Evolutionary conservation across 129 eudicot genomes (phyloP).

Genomic region (Arctium lappa): DNA sequence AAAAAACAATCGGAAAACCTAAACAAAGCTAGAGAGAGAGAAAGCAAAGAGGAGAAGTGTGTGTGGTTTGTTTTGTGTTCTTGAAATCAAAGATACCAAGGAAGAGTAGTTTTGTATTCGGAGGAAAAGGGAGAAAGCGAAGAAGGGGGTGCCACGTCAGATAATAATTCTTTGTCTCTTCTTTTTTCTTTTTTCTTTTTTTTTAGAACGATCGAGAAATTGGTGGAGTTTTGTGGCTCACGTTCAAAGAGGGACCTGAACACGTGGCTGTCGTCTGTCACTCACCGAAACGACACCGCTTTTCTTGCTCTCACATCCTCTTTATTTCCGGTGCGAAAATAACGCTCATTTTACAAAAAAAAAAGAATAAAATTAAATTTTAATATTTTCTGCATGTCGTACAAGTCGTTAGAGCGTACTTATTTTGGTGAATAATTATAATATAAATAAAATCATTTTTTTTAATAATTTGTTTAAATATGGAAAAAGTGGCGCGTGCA

Average conservation of each 20-base stretch:
- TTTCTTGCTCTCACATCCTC: conserved; percentile 18
- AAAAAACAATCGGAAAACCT: conserved; percentile 4
- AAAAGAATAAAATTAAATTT: too few relatives aligned
- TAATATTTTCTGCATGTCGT: background rate
- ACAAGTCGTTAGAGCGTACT: background rate
- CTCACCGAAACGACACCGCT: conserved; percentile 29
- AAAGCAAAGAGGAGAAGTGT: conserved; percentile 11
- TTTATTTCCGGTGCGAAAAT: background rate
- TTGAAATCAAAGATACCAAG: conserved; percentile 21
- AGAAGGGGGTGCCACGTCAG: conserved; percentile 51
- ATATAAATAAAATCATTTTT: too few relatives aligned
- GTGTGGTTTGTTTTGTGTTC: background rate
- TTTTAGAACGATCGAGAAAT: conserved; percentile 50
- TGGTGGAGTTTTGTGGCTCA: conserved; percentile 67
- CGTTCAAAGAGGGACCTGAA: conserved; percentile 36
- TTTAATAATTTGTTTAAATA: too few relatives aligned
- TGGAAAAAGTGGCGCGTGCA: conserved; percentile 31
- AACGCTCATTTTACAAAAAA: background rate
- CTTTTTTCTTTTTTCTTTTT: background rate
- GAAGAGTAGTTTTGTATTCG: conserved; percentile 25
- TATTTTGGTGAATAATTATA: background rate
- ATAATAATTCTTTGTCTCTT: background rate
- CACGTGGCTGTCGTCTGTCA: conserved; percentile 56
- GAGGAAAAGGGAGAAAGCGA: conserved; percentile 32
- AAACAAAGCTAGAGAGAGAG: background rate